Evolutionary conservation across 1,139 yeast genomes (phyloP).

Genomic region (Candida tetrigidarum): DNA sequence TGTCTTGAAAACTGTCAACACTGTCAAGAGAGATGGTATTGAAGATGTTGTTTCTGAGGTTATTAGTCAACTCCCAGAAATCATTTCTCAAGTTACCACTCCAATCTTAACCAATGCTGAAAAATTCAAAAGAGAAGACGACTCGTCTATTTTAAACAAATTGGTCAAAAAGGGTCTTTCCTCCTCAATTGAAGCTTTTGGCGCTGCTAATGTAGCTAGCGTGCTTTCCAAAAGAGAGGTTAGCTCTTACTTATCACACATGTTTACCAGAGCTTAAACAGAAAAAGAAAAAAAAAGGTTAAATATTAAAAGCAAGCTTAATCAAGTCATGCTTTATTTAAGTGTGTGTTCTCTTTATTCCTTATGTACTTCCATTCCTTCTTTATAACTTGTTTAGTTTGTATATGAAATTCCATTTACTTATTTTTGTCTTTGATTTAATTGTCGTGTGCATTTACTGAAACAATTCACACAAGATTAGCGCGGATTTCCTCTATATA

Average conservation of each 20-base stretch:
- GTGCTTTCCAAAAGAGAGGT: constrained; percentile 6
- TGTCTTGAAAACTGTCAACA: background rate
- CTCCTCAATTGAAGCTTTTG: constrained; percentile 2
- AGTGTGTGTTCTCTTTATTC: background rate
- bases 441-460: background rate
- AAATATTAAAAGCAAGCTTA: constrained; percentile 3
- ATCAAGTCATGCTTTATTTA: constrained; percentile 1
- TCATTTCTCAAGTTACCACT: background rate
- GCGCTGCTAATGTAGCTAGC: constrained; percentile 5
- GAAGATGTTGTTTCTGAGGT: constrained; percentile 3
- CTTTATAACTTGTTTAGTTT: background rate
- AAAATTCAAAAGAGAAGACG: constrained; percentile 3
- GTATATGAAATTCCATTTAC: background rate
- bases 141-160: background rate
- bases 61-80: background rate
- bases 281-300: too few species aligned
- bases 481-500: background rate
- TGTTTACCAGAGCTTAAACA: constrained; percentile 4
- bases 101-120: constrained; percentile 1
- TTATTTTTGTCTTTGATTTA: background rate
- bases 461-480: too few species aligned
- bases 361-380: background rate
- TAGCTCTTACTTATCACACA: background rate
- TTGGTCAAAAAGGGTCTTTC: constrained; percentile 5
- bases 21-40: constrained; percentile 3